Evolutionary conservation across 208 protist species (phyloP).

Genomic region (Trypanosoma avium): DNA sequence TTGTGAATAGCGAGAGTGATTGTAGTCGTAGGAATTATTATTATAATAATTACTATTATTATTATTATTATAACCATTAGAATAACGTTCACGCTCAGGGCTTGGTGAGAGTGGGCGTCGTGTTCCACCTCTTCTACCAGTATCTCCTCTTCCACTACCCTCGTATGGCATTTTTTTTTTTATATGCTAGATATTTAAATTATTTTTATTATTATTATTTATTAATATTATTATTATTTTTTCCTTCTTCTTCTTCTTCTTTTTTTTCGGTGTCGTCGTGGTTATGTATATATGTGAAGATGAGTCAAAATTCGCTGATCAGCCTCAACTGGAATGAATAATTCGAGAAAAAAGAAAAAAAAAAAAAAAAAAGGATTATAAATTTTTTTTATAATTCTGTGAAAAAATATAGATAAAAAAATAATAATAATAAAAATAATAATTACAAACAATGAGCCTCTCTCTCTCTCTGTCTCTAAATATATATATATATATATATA

Average conservation of each 20-base stretch:
- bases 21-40: neutral
- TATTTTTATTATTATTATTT: neutral
- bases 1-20: neutral
- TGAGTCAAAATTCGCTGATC: too few relatives aligned
- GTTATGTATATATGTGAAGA: too few relatives aligned
- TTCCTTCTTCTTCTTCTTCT: too few relatives aligned
- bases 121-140: neutral
- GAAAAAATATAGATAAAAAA: neutral
- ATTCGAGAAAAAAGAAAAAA: neutral
- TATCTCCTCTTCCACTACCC: neutral
- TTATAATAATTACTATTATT: neutral
- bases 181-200: neutral
- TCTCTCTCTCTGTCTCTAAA: conserved; percentile 1
- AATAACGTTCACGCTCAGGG: conserved; percentile 2
- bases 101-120: conserved; percentile 21
- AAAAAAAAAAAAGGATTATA: conserved; percentile 12
- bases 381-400: neutral
- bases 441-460: neutral
- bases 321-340: neutral
- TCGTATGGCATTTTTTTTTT: neutral
- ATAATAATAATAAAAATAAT: neutral
- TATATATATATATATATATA: neutral
- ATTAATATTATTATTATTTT: neutral
- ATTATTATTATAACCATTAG: neutral
- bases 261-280: too few relatives aligned